Evolutionary conservation across 805 yeast species (phyloP).

Genomic region (Maudiozyma barnettii): DNA sequence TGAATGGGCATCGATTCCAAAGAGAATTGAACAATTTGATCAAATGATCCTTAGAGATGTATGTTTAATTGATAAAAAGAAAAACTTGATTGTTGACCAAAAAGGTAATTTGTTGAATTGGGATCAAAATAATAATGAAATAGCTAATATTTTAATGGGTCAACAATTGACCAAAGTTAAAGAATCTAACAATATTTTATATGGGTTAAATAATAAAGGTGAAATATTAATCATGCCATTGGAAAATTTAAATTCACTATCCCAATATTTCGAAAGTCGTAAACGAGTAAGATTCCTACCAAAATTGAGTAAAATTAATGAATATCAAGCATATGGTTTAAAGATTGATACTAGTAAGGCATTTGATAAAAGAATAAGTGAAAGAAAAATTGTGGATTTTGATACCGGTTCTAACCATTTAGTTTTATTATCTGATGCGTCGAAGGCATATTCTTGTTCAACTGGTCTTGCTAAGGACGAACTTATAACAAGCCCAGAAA

Average conservation of each 20-base stretch:
- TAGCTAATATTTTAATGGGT: constrained; percentile 34
- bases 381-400: constrained; percentile 40
- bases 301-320: not conserved
- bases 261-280: not conserved
- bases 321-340: constrained; percentile 8
- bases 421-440: constrained; percentile 48
- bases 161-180: constrained; percentile 36
- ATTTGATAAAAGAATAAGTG: constrained; percentile 34
- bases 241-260: not conserved
- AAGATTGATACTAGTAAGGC: constrained; percentile 14
- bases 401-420: constrained; percentile 61
- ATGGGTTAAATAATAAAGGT: constrained; percentile 34
- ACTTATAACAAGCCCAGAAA: constrained; percentile 5
- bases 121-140: constrained; percentile 31
- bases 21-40: constrained; percentile 56
- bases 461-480: constrained; percentile 36
- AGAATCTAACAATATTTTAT: constrained; percentile 46
- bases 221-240: constrained; percentile 31
- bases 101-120: constrained; percentile 71
- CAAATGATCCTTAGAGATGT: constrained; percentile 49
- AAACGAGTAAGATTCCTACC: constrained; percentile 1
- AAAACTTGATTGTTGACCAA: constrained; percentile 48
- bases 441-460: constrained; percentile 53
- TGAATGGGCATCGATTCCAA: constrained; percentile 37
- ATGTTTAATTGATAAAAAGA: constrained; percentile 34